These are phyloP conservation scores for Syzygium jambos DNA, from an alignment of 345 rosid genomes.

Conservation along the genomic window DNA sequence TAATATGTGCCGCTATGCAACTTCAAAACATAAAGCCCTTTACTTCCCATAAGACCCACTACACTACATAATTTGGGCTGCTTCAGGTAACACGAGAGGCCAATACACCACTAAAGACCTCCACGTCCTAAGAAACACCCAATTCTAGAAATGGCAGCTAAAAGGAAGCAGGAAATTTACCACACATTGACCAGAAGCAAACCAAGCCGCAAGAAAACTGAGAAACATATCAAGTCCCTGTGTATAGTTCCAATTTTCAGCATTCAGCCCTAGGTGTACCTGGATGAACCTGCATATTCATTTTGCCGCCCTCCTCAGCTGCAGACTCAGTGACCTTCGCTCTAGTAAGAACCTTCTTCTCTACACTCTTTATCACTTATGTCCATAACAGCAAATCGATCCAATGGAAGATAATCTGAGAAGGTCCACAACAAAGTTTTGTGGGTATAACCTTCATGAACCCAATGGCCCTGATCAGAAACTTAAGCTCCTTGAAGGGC, in stretches of 20 bases:
- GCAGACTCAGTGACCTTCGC: conserved; percentile 28
- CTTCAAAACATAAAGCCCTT: not conserved
- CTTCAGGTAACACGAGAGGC: not conserved
- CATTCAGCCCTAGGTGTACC: not conserved
- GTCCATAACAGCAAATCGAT: conserved; percentile 22
- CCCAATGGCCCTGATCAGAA: conserved; percentile 6
- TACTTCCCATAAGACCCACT: not conserved
- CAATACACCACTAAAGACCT: not conserved
- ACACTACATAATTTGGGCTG: not conserved
- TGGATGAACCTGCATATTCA: not conserved
- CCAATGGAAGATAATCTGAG: conserved; percentile 19
- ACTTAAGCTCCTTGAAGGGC: not conserved
- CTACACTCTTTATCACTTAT: conserved; percentile 20
- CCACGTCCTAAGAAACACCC: not conserved
- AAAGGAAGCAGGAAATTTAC: not conserved
- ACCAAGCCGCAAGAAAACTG: not conserved
- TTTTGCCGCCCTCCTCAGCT: conserved; percentile 8
- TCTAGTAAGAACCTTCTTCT: conserved; percentile 24
- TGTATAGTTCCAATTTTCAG: not conserved
- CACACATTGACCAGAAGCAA: not conserved
- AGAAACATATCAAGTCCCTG: not conserved
- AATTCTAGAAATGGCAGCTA: not conserved
- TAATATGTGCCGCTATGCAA: not conserved
- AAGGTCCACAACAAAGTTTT: conserved; percentile 17
- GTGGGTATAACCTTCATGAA: conserved; percentile 12